Conservation (phyloP, 306 rosid species). For the Sicyos edulis region DNA sequence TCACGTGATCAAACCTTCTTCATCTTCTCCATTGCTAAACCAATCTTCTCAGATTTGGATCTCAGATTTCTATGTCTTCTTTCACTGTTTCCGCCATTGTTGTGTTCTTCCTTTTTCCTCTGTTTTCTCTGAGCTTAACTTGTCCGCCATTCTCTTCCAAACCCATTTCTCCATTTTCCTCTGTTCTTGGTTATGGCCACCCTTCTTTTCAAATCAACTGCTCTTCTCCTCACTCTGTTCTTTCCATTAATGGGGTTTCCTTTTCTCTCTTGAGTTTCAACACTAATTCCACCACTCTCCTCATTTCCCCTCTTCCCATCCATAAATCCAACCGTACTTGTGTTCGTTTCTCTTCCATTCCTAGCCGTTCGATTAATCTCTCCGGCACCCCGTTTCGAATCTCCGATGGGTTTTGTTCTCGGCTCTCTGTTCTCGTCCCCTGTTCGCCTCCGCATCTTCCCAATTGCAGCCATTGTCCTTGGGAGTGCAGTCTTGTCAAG, state of each 20-base stretch:
- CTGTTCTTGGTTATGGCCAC: conserved; percentile 71
- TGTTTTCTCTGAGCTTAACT: conserved; percentile 8
- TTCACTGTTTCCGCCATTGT: neutral
- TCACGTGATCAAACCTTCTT: conserved; percentile 41
- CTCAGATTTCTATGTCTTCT: conserved; percentile 20
- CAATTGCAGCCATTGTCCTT: conserved; percentile 59
- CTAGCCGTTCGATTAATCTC: conserved; percentile 46
- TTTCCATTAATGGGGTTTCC: conserved; percentile 55
- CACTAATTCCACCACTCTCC: conserved; percentile 46
- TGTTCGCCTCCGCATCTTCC: conserved; percentile 53
- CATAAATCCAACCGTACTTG: conserved; percentile 21
- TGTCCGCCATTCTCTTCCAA: conserved; percentile 63
- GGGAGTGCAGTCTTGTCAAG: conserved; percentile 66
- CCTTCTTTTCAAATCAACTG: conserved; percentile 74
- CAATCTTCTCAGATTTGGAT: conserved; percentile 29
- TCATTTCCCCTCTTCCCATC: conserved; percentile 41
- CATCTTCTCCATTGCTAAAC: neutral
- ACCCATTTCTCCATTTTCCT: conserved; percentile 66
- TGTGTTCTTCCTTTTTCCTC: conserved; percentile 6
- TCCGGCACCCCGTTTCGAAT: conserved; percentile 55
- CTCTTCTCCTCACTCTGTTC: conserved; percentile 38
- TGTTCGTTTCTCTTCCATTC: conserved; percentile 37
- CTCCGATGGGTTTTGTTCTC: conserved; percentile 54
- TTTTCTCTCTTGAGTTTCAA: conserved; percentile 58
- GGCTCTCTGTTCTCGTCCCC: conserved; percentile 52